Evolutionary conservation across 2,329 filamentous ascomycete species (phyloP).

Genomic region (Microsporum ferrugineum): DNA sequence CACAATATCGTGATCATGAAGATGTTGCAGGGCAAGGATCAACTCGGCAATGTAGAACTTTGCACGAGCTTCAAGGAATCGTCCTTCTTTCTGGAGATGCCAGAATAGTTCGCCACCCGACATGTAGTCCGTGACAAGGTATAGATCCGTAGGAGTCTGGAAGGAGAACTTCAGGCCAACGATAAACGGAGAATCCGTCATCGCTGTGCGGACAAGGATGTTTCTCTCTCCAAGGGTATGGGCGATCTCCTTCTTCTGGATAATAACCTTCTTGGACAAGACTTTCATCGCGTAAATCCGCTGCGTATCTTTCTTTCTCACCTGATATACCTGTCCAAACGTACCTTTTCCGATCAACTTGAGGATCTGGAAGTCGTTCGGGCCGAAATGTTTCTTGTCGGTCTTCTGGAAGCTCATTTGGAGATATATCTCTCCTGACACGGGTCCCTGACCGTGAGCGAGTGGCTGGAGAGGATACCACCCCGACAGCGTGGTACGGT

Average conservation of each 20-base stretch:
- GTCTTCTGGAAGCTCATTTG: conserved; percentile 75
- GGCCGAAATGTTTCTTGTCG: conserved; percentile 84
- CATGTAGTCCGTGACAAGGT: conserved; percentile 99
- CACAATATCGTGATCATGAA: conserved; percentile 94
- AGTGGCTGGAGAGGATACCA: conserved; percentile 78
- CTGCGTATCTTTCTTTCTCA: conserved; percentile 89
- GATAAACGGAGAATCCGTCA: conserved; percentile 91
- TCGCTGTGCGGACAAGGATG: conserved; percentile 91
- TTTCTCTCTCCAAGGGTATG: conserved; percentile 96
- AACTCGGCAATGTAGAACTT: conserved; percentile 99
- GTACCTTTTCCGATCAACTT: conserved; percentile 97
- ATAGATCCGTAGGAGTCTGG: conserved; percentile 91
- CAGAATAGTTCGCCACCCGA: conserved; percentile 96
- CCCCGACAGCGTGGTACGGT: conserved; percentile 60
- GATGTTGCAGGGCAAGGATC: conserved; percentile 84
- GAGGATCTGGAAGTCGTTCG: conserved; percentile 89
- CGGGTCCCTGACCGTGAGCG: conserved; percentile 64
- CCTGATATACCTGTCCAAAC: conserved; percentile 96
- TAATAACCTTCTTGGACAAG: conserved; percentile 97
- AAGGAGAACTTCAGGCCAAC: conserved; percentile 98
- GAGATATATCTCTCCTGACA: conserved; percentile 77
- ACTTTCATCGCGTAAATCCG: conserved; percentile 99
- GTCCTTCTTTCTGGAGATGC: conserved; percentile 94
- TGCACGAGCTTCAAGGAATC: conserved; percentile 85
- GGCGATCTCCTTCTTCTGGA: conserved; percentile 98